Evolutionary conservation across 768 basidiomycete genomes (phyloP).

Genomic region (Podaxis carcinomalis): DNA sequence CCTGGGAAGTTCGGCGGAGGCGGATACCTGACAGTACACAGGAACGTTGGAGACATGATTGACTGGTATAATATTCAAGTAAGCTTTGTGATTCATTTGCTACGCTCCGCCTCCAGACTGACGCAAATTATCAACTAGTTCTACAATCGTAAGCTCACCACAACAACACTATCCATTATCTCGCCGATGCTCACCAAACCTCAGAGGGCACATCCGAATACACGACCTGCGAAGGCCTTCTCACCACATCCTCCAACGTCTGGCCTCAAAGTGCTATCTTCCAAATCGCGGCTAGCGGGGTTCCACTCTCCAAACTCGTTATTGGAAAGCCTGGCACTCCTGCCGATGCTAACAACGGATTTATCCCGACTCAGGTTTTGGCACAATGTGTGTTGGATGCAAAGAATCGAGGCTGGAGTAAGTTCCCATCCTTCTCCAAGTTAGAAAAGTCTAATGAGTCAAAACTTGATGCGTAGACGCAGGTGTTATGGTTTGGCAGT

Average conservation of each 20-base stretch:
- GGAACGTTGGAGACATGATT: constrained; percentile 49
- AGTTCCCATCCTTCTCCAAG: constrained; percentile 23
- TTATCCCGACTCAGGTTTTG: constrained; percentile 54
- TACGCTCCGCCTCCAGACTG: not conserved
- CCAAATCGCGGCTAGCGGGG: constrained; percentile 55
- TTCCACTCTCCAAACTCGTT: constrained; percentile 60
- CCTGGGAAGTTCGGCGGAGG: constrained; percentile 39
- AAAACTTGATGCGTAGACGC: constrained; percentile 20
- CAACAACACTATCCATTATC: not conserved
- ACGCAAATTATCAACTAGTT: constrained; percentile 23
- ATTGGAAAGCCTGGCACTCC: constrained; percentile 68
- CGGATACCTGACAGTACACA: constrained; percentile 54
- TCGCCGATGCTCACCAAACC: not conserved
- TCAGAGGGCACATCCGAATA: constrained; percentile 64
- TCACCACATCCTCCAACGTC: constrained; percentile 49
- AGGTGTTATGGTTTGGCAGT: constrained; percentile 38
- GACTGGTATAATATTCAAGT: constrained; percentile 64
- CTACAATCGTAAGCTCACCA: constrained; percentile 36
- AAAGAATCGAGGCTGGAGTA: constrained; percentile 61
- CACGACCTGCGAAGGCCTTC: constrained; percentile 55
- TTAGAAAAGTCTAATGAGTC: not conserved
- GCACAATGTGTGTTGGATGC: constrained; percentile 59
- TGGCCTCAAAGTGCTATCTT: constrained; percentile 64
- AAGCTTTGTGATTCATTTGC: not conserved
- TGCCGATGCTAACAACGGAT: constrained; percentile 55